Base-by-base conservation (phyloP, 2,329 filamentous ascomycete species). In the Botrytis paeoniae region DNA sequence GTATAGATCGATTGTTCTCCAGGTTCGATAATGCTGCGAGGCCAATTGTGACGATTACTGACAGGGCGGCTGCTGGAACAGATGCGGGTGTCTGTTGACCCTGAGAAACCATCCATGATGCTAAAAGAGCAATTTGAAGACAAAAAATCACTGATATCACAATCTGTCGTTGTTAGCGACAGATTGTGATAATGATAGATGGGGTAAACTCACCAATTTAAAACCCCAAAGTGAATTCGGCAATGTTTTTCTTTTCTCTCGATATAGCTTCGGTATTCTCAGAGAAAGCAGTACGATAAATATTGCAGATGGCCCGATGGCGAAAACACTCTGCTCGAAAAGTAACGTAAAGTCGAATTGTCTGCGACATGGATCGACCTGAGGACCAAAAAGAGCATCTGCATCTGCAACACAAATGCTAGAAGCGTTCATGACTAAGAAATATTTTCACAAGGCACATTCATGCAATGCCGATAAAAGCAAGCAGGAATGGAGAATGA, bases 351-450 rank as follows among this genome's bases (percentile, higher is more conserved):
- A 78, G 63, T 78, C 77, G n/a, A 78, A 78, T 22, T 29, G 32
- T 22, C 57, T 32, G 4, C 61, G 37, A 25, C 60, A 65, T 43
- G 64, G 39, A n/a, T 39, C 29, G 25, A 71, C 48, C 25, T 2
- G 41, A 39, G 72, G 72, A 20, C 68, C 68, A 43, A 73, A 71
- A 22, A 35, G 22, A 14, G n/a, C 32, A 60, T 73, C 71, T 16
- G 59, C 60, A 65, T 65, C 41, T 65, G 35, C 32, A 7, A 63
- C 14, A 43, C 70, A 82, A 70, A 86, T 89, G 29, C 48, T 69
- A n/a, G 54, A 62, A n/a, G 39, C 18, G 35, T 62, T 62, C 68
- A 60, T 70, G 57, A 39, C 39, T 37, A 39, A 29, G 25, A 43
- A 39, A 16, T 16, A 39, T 37, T 25, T 62, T 5, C 22, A n/a